Evolutionary conservation across 2,329 filamentous ascomycete genomes (phyloP).

Genomic region (Fonsecaea erecta): DNA sequence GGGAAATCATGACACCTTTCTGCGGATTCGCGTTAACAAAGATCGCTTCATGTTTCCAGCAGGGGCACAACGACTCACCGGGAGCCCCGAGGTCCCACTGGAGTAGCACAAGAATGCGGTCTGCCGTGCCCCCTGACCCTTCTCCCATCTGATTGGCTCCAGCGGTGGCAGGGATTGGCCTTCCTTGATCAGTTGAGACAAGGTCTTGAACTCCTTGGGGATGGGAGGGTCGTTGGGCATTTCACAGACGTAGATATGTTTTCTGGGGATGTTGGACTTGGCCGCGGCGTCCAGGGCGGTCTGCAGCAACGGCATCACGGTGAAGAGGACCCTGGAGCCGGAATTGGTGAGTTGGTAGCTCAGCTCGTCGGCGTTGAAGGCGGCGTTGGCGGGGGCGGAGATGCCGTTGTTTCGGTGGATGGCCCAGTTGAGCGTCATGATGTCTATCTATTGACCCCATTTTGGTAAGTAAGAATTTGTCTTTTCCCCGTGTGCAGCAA

Average conservation of each 20-base stretch:
- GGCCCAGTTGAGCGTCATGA: conserved; percentile 72
- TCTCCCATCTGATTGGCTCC: conserved; percentile 48
- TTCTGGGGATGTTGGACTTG: conserved; percentile 65
- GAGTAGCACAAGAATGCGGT: conserved; percentile 80
- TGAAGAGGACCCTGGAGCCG: conserved; percentile 71
- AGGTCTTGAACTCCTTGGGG: conserved; percentile 59
- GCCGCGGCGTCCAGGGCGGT: conserved; percentile 68
- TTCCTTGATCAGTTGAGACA: conserved; percentile 68
- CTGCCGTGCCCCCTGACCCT: conserved; percentile 58
- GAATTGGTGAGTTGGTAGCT: conserved; percentile 74
- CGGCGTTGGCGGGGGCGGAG: conserved; percentile 74
- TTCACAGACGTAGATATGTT: conserved; percentile 71
- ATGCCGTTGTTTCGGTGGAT: conserved; percentile 76
- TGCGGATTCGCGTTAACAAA: conserved; percentile 41
- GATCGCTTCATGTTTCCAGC: neutral
- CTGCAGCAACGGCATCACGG: conserved; percentile 68
- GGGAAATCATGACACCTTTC: conserved; percentile 85
- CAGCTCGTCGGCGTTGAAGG: conserved; percentile 71
- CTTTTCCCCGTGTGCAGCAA: neutral
- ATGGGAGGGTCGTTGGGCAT: conserved; percentile 54
- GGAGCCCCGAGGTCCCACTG: conserved; percentile 77
- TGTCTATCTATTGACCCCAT: conserved; percentile 61
- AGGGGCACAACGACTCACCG: conserved; percentile 56
- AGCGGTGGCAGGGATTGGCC: conserved; percentile 55
- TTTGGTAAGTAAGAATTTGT: neutral